Base-by-base conservation (phyloP, 352 stramenopile genomes). In the Phytophthora aleatoria region DNA sequence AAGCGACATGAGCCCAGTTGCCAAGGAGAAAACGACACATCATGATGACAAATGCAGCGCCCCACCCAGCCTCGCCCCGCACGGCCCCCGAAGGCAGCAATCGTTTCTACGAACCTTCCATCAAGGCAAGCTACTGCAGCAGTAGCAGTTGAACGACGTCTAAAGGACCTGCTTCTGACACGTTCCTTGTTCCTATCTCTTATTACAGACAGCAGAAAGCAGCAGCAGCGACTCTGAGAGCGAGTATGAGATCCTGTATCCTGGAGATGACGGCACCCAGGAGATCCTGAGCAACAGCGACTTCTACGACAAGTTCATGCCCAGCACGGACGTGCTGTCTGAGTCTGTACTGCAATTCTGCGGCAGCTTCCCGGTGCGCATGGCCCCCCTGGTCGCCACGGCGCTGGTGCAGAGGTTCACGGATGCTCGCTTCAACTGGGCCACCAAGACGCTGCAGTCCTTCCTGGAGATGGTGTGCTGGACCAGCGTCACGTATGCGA, bases 401-500 rank as follows among this genome's bases (percentile, higher is more conserved):
- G 75, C 83, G 27, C 61, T 94, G 33, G 73, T 94, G 47, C 77
- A 76, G 31, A 70, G 83, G 5, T 91, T 92, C 67, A 94, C 85
- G 16, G 77, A 91, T 49, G 78, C 57, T 39, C 76, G 83, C 50
- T 90, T 92, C 57, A 92, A 94, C 61, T 94, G 86, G 86, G 61
- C 76, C 36, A 92, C 73, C 13, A 92, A 94, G 71, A 94, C 85
- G 42, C 66, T 94, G 60, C 85, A 91, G 67, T 92, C 83, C 15
- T 94, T 94, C 51, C 48, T 94, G n/a, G 85, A 94, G 57, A 55
- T 92, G 8, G 69, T 79, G 11, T 86, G 83, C 65, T 94, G 83
- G 83, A 65, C 42, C 24, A 92, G 82, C 67, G 83, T 92, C 49
- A 91, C 81, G 58, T 79, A 71, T 60, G 83, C 76, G 5, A 73